Evolutionary conservation across 495 filamentous ascomycete genomes (phyloP).

Genomic region (Penicillium maclennaniae): DNA sequence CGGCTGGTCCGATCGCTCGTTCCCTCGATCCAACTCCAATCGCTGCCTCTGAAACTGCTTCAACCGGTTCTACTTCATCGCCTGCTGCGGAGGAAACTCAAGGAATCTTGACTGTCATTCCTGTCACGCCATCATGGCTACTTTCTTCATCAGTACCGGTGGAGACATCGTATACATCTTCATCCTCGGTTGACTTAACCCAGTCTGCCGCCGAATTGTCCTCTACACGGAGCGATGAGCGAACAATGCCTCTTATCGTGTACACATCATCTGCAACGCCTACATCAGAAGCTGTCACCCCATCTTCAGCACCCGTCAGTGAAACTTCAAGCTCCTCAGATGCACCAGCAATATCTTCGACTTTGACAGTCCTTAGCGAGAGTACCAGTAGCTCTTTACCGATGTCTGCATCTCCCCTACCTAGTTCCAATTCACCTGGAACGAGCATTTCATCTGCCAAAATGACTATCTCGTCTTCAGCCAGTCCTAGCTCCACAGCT

Average conservation of each 20-base stretch:
- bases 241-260: neutral
- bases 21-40: slow-evolving; percentile 1
- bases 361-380: neutral
- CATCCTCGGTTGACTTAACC: neutral
- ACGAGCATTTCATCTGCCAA: neutral
- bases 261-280: neutral
- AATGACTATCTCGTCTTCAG: neutral
- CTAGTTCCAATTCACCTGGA: neutral
- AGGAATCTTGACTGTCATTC: slow-evolving; percentile 19
- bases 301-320: neutral
- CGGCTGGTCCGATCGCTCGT: slow-evolving; percentile 39
- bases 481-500: neutral
- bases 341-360: neutral
- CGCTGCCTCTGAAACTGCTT: slow-evolving; percentile 1
- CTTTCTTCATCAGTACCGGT: slow-evolving; percentile 1
- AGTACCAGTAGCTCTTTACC: neutral
- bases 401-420: neutral
- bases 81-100: slow-evolving; percentile 5
- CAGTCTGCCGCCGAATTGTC: neutral
- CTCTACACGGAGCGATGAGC: neutral
- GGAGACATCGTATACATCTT: neutral
- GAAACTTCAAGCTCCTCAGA: neutral
- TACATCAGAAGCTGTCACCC: neutral
- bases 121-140: slow-evolving; percentile 14
- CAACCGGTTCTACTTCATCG: neutral